These are phyloP conservation scores for Blastocrithidia nonstop DNA, from an alignment of 208 protist genomes.

Conservation along the genomic window DNA sequence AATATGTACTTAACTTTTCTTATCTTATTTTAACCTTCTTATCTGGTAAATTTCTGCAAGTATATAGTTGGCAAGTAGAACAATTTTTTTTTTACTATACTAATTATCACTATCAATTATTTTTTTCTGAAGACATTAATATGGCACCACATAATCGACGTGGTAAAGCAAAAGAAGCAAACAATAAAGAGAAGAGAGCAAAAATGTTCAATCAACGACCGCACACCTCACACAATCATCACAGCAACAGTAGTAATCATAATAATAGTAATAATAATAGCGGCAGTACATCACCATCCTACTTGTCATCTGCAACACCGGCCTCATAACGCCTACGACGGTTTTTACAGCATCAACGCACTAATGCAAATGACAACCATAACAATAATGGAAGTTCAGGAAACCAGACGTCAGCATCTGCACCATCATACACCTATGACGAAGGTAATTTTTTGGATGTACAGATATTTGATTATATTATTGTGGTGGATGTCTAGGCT, in stretches of 20 bases:
- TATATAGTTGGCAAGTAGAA: too few relatives aligned
- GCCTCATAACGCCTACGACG: too few relatives aligned
- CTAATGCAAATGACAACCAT: too few relatives aligned
- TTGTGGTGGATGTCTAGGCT: slow-evolving; percentile 85
- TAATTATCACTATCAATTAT: neutral
- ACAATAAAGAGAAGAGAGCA: slow-evolving; percentile 13
- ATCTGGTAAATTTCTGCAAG: too few relatives aligned
- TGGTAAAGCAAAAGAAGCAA: slow-evolving; percentile 45
- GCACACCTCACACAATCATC: neutral
- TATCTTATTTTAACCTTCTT: too few relatives aligned
- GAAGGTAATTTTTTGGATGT: slow-evolving; percentile 45
- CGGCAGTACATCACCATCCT: slow-evolving; percentile 17
- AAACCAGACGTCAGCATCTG: slow-evolving; percentile 7
- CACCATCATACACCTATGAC: slow-evolving; percentile 24
- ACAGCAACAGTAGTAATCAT: neutral
- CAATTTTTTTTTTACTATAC: neutral
- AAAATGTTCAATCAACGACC: slow-evolving; percentile 5
- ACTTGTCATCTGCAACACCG: slow-evolving; percentile 21
- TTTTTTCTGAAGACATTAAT: neutral
- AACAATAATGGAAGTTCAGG: too few relatives aligned
- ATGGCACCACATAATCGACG: slow-evolving; percentile 59
- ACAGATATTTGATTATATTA: slow-evolving; percentile 87
- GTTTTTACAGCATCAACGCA: too few relatives aligned
- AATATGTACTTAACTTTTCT: too few relatives aligned
- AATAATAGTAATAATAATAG: neutral